Conservation (phyloP, 805 yeast species). For the Yueomyces sinensis region DNA sequence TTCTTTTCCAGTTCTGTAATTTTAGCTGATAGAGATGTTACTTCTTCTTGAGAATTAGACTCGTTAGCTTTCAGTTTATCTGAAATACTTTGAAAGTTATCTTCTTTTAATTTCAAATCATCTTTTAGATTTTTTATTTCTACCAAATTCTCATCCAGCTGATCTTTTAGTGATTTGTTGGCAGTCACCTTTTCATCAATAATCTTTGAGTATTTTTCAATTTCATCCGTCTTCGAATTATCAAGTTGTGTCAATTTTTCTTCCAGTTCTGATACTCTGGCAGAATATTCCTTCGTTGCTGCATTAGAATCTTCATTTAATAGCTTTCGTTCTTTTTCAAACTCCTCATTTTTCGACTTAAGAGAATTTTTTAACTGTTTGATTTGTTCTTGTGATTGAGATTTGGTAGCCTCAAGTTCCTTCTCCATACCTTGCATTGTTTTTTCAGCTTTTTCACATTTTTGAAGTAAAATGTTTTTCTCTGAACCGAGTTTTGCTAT, state of each 20-base stretch:
- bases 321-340: conserved; percentile 38
- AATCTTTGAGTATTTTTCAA: too few relatives aligned
- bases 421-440: not conserved
- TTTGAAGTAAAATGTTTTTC: not conserved
- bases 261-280: conserved; percentile 33
- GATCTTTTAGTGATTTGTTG: not conserved
- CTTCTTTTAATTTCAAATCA: not conserved
- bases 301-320: conserved; percentile 38
- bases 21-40: not conserved
- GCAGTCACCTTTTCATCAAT: not conserved
- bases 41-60: not conserved
- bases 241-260: conserved; percentile 7
- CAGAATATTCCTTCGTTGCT: conserved; percentile 34
- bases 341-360: conserved; percentile 27
- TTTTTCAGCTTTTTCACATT: not conserved
- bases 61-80: not conserved
- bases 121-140: not conserved
- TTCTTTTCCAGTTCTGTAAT: not conserved
- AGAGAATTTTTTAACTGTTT: conserved; percentile 23
- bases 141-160: not conserved
- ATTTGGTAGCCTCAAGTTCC: not conserved
- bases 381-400: conserved; percentile 19
- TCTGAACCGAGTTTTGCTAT: not conserved
- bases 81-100: not conserved
- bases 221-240: not conserved